A percentile compares a stretch with the other conserved stretches of the same genome.
Evolutionary conservation across 2,329 filamentous ascomycete species (phyloP).

Genomic region (Aspergillus spinulosporus): DNA sequence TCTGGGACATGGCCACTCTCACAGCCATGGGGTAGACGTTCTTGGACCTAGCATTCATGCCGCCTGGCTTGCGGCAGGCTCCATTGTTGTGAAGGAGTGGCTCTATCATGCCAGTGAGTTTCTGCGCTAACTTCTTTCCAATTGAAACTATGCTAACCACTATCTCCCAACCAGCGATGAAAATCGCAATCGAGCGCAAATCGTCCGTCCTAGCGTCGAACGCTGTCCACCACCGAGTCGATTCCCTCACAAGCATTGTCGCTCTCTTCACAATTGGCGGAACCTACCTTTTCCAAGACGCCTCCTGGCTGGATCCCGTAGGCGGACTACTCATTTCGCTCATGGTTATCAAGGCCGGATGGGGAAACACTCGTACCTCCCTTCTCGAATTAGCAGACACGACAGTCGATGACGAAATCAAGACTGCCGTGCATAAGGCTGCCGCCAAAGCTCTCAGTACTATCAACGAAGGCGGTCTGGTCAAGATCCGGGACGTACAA

Average conservation of each 20-base stretch:
- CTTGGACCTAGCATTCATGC: slow-evolving; percentile 84
- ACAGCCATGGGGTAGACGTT: slow-evolving; percentile 53
- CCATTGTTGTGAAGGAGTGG: slow-evolving; percentile 93
- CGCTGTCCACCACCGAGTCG: slow-evolving; percentile 92
- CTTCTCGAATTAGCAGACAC: slow-evolving; percentile 89
- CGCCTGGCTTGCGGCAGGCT: slow-evolving; percentile 88
- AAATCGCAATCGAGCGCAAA: slow-evolving; percentile 88
- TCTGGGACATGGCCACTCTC: slow-evolving; percentile 59
- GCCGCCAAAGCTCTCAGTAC: slow-evolving; percentile 60
- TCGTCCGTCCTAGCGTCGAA: slow-evolving; percentile 96
- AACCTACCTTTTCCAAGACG: slow-evolving; percentile 80
- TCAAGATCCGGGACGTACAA: slow-evolving; percentile 75
- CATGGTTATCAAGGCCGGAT: slow-evolving; percentile 89
- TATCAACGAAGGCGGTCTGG: slow-evolving; percentile 56
- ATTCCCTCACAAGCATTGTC: slow-evolving; percentile 92
- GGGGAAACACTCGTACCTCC: slow-evolving; percentile 77
- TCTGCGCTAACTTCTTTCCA: neutral
- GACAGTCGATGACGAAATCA: slow-evolving; percentile 81
- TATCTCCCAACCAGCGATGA: slow-evolving; percentile 67
- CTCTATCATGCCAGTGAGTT: slow-evolving; percentile 89
- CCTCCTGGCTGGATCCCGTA: slow-evolving; percentile 90
- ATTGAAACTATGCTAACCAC: neutral
- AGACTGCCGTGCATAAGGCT: slow-evolving; percentile 67
- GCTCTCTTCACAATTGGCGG: slow-evolving; percentile 86
- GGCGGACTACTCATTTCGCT: slow-evolving; percentile 89